Evolutionary conservation across 2,329 filamentous ascomycete species (phyloP), one percentile per base, ranked within the genome.

Genomic region (Zopfia rhizophila): DNA sequence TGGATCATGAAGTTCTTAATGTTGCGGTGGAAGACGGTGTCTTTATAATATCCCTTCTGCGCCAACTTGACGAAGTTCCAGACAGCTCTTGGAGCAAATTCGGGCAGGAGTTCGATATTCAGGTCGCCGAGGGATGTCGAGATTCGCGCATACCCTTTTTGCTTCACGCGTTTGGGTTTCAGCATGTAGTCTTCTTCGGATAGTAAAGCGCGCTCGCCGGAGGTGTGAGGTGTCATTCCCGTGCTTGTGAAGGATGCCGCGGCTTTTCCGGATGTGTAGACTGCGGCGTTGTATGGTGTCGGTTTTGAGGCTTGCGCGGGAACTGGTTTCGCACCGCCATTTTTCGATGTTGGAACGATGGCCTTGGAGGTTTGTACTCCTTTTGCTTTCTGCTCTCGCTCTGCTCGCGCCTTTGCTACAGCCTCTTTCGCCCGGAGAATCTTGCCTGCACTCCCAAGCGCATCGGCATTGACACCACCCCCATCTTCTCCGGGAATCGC

Each of bases 1-100:
- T 99, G 94, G 27, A 99, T 90, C 94, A 99, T 99, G 69, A 99
- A 99, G 60, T 89, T 90, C 46, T 87, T 87, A 61, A 99, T 97
- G 69, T 95, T 97, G 53, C 94, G 86, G 72, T 99, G 94, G 68
- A 99, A 99, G 10, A 82, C 72, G 2, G 96, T 87, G 54, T 83
- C 84, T 38, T 84, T 85, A 76, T 97, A 99, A 73, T 96, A 97
- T 1, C 93, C 93, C 56, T 88, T 90, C 65, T 96, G 89, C 1
- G 91, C 85, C 4, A 99, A 78, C 44, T 89, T 86, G 39, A 96
- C 84, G 65, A 99, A 99, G 71, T 99, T 99, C 91, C 93, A 99
- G 2, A 97, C 94, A 0, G 94, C 91, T 60, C 89, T 89, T 1
- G 94, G 94, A 2, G 94, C 92, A 43, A 87, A 89, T 67, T 99